Conservation (phyloP, 768 basidiomycete genomes). For the Auricularia cornea region DNA sequence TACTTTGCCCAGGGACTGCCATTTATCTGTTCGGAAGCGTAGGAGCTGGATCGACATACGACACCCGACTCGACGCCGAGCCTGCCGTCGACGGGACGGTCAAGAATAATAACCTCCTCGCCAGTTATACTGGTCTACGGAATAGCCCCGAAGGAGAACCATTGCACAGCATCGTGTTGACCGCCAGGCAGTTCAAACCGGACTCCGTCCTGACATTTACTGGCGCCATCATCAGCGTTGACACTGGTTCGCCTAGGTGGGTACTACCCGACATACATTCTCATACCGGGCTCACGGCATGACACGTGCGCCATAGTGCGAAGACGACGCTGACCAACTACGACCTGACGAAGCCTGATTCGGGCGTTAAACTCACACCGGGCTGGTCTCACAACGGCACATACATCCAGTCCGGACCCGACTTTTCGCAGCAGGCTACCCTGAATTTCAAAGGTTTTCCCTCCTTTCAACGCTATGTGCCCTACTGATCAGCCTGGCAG, state of each 20-base stretch:
- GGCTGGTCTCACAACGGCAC: not conserved
- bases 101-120: not conserved
- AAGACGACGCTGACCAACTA: not conserved
- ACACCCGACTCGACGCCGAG: not conserved
- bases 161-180: not conserved
- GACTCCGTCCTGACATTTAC: not conserved
- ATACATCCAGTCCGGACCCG: not conserved
- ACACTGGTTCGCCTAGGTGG: not conserved
- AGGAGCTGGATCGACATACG: not conserved
- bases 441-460: not conserved
- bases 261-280: not conserved
- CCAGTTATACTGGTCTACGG: not conserved
- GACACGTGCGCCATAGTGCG: not conserved
- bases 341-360: not conserved
- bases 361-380: not conserved
- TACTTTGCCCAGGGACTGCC: not conserved
- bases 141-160: not conserved
- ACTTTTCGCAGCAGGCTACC: not conserved
- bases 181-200: not conserved
- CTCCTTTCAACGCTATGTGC: not conserved
- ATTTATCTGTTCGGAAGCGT: not conserved
- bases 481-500: not conserved
- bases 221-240: not conserved
- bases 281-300: not conserved
- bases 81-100: not conserved